Evolutionary conservation across 2,329 filamentous ascomycete species (phyloP).

Genomic region (Fusarium stilboides): DNA sequence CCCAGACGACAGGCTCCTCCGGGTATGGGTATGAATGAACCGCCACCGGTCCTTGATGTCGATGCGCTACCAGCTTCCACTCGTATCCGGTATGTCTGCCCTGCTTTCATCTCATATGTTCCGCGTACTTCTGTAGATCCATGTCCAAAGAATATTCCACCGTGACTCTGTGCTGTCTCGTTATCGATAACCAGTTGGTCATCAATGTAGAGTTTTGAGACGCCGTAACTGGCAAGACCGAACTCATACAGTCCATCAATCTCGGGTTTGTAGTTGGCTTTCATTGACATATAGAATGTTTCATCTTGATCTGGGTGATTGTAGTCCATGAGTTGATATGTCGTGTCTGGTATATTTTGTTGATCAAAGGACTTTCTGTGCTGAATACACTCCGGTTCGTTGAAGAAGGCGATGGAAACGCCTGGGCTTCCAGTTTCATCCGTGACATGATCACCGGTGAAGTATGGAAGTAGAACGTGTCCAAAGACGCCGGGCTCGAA

Average conservation of each 20-base stretch:
- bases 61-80: conserved; percentile 30
- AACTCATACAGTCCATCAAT: conserved; percentile 50
- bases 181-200: conserved; percentile 53
- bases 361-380: conserved; percentile 38
- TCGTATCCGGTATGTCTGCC: conserved; percentile 19
- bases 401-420: conserved; percentile 25
- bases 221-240: conserved; percentile 53
- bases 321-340: conserved; percentile 50
- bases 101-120: conserved; percentile 4
- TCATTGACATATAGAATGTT: conserved; percentile 45
- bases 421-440: conserved; percentile 4
- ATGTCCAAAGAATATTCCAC: conserved; percentile 55
- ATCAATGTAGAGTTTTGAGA: conserved; percentile 53
- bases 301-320: conserved; percentile 33
- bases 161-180: conserved; percentile 49
- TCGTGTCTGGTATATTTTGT: conserved; percentile 43
- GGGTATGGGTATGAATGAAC: conserved; percentile 27
- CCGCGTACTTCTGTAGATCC: conserved; percentile 53
- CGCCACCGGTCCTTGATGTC: conserved; percentile 24
- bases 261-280: conserved; percentile 36
- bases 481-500: conserved; percentile 34
- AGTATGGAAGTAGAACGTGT: conserved; percentile 20
- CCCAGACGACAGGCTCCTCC: conserved; percentile 40
- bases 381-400: conserved; percentile 17
- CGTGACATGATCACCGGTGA: conserved; percentile 15